These are phyloP conservation scores for Besnoitia besnoiti DNA, from an alignment of 169 alveolate species.

Conservation along the genomic window DNA sequence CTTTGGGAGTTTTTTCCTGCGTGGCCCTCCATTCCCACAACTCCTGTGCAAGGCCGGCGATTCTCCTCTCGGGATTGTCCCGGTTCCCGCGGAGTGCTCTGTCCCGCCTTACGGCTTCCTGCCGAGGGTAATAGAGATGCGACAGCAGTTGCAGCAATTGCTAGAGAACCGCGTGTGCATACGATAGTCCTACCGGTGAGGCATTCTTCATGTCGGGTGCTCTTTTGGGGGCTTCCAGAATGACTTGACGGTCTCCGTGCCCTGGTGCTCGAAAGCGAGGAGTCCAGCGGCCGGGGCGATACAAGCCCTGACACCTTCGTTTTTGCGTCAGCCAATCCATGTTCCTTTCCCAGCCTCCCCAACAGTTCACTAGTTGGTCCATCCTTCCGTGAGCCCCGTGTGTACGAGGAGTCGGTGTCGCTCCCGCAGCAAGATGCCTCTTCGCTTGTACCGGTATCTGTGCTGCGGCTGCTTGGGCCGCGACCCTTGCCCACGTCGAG, in stretches of 20 bases:
- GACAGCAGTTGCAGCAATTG: not conserved
- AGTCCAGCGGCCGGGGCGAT: not conserved
- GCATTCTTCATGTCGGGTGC: not conserved
- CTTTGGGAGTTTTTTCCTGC: too few species aligned
- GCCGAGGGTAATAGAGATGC: not conserved
- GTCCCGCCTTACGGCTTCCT: not conserved
- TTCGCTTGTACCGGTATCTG: not conserved
- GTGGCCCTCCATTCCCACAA: too few species aligned
- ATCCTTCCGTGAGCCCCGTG: not conserved
- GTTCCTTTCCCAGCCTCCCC: not conserved
- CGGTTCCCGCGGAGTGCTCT: not conserved
- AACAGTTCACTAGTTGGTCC: not conserved
- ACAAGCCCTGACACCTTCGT: not conserved
- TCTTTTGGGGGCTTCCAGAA: not conserved
- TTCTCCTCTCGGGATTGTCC: too few species aligned
- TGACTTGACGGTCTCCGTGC: too few species aligned
- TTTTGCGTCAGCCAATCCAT: not conserved
- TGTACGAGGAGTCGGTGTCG: constrained; percentile 18
- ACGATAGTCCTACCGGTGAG: not conserved
- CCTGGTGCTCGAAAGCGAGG: not conserved
- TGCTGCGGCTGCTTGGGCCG: constrained; percentile 42
- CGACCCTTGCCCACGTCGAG: too few species aligned
- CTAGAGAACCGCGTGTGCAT: not conserved
- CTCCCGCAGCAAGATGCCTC: not conserved
- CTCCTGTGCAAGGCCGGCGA: too few species aligned